Conservation (phyloP, 169 alveolate species). For the Plasmodium falciparum region DNA sequence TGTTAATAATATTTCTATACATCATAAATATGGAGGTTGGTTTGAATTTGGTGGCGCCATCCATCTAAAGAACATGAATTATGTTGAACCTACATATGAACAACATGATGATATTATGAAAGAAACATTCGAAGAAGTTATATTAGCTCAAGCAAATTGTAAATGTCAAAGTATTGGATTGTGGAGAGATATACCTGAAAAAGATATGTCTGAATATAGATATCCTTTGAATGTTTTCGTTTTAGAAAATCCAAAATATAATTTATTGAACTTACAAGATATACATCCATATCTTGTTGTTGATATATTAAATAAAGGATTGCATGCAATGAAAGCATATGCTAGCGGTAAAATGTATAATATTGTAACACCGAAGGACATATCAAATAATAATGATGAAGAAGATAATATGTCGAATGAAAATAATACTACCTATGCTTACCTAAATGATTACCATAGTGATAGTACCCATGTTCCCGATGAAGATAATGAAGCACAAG, state of each 20-base stretch:
- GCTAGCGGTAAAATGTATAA: not conserved
- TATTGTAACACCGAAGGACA: not conserved
- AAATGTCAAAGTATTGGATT: slow-evolving; percentile 28
- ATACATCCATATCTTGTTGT: slow-evolving; percentile 41
- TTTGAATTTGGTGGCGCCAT: slow-evolving; percentile 72
- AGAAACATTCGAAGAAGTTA: slow-evolving; percentile 34
- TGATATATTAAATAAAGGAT: slow-evolving; percentile 44
- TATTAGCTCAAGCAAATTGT: slow-evolving; percentile 48
- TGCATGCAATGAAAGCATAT: slow-evolving; percentile 13
- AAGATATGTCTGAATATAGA: slow-evolving; percentile 30
- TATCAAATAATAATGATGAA: not conserved
- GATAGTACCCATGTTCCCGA: too few species aligned
- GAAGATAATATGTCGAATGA: not conserved
- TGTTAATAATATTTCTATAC: slow-evolving; percentile 35
- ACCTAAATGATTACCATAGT: too few species aligned
- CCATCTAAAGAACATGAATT: slow-evolving; percentile 22
- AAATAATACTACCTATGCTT: not conserved
- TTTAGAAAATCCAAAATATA: slow-evolving; percentile 49
- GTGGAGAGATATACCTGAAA: slow-evolving; percentile 68
- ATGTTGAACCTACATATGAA: slow-evolving; percentile 16
- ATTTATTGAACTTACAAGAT: slow-evolving; percentile 27
- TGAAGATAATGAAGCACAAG: not conserved
- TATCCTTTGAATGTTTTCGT: slow-evolving; percentile 41
- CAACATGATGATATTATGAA: slow-evolving; percentile 33
- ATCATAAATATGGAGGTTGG: slow-evolving; percentile 75